phyloP scores from a whole-genome alignment of 768 basidiomycete genomes.

The Leccinum disarticulatum region DNA sequence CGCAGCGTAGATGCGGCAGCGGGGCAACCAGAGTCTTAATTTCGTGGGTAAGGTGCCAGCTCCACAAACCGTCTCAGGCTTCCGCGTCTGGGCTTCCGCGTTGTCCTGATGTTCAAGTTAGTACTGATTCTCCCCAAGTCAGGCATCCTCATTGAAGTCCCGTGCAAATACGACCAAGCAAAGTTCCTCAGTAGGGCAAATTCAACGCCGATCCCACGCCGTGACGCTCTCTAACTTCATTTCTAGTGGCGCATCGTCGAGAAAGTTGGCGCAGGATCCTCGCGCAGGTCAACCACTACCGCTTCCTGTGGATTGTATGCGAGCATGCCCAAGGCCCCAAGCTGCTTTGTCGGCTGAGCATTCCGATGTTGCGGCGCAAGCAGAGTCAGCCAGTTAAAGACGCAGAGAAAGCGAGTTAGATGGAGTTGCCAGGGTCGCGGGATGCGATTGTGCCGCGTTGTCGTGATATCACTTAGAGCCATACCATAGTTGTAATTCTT shows the following conservation, averaged over 20 bases:
- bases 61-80: not conserved
- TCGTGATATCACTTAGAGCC: not conserved
- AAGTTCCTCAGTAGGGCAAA: conserved; percentile 1
- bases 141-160: conserved; percentile 15
- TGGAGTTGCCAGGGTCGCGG: not conserved
- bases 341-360: conserved; percentile 28
- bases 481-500: not conserved
- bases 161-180: conserved; percentile 7
- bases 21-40: conserved; percentile 7
- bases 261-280: not conserved
- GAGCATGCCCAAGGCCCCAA: conserved; percentile 24
- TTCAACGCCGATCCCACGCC: not conserved
- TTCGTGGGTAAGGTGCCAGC: not conserved
- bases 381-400: conserved; percentile 15
- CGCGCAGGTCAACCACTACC: no score
- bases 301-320: conserved; percentile 1
- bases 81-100: not conserved
- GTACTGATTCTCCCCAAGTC: conserved; percentile 9
- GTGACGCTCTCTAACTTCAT: conserved; percentile 21
- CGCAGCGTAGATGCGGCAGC: no score
- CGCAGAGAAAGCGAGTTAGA: not conserved
- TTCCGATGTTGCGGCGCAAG: conserved; percentile 30
- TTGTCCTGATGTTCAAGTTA: not conserved
- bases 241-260: not conserved
- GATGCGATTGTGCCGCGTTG: not conserved